Base-by-base conservation (phyloP, 495 filamentous ascomycete genomes). In the Lasiosphaeria miniovina region DNA sequence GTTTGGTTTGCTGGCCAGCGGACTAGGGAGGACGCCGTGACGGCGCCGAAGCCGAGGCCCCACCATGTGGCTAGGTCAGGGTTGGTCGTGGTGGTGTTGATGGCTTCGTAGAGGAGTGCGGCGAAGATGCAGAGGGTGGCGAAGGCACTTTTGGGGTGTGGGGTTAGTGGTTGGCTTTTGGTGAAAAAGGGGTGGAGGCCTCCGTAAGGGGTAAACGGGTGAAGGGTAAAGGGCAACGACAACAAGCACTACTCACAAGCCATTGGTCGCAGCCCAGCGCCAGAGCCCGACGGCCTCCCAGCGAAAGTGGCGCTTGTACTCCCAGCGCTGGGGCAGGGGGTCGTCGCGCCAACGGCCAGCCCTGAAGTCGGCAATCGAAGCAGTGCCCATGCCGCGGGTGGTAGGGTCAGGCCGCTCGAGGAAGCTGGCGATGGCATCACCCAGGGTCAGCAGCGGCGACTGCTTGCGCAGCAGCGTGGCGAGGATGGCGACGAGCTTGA, bases 361-460 rank as follows among this genome's bases (percentile, higher is more conserved):
- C 35, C 40, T 33, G 4, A 54, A 36, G 54, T 55, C 54, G 7
- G 9, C n/a, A 17, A 15, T 12, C 10, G n/a, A 45, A 33, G 46
- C 32, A 14, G 36, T 46, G 54, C 54, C 45, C 54, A 55, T 55
- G 36, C 36, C 54, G 3, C 8, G 9, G 4, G 54, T 55, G 12
- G 41, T 33, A n/a, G 54, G 36, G 34, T 55, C 54, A n/a, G 54
- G 54, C 12, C 46, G 3, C 9, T 14, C 17, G 10, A 46, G 17
- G 38, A 55, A 55, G 38, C 36, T 43, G 38, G 38, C 54, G 31
- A 55, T 55, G 54, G 54, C 54, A 34, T 55, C 54, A 0, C 54
- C 54, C 17, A 41, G 36, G 4, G 54, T 55, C 24, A 48, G 32
- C 15, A 55, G 38, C 38, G 38, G 15, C 5, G 17, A 17, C 40